A percentile compares a stretch with the other conserved stretches of the same genome.
phyloP scores from a whole-genome alignment of 208 protist genomes.

The Wallacemonas sp. region DNA sequence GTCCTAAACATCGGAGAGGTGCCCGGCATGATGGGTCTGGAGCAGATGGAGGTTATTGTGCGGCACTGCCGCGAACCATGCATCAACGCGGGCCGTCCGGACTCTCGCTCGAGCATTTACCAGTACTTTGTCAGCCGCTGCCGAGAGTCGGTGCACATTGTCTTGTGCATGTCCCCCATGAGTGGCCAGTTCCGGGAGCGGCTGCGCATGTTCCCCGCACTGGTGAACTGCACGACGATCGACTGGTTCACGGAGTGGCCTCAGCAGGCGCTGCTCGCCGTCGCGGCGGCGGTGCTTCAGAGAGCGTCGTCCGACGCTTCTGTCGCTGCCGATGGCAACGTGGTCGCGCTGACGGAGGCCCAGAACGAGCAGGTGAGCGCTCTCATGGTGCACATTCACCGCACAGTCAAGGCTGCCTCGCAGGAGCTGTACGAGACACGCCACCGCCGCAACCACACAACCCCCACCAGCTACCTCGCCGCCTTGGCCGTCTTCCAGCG shows the following conservation, averaged over 20 bases:
- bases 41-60: conserved; percentile 94
- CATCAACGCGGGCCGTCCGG: conserved; percentile 74
- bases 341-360: conserved; percentile 13
- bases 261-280: conserved; percentile 86
- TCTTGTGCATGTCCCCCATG: conserved; percentile 95
- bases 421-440: conserved; percentile 85
- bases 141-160: conserved; percentile 93
- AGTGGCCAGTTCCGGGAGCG: conserved; percentile 92
- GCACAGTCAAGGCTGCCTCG: conserved; percentile 73
- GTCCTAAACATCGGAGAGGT: conserved; percentile 97
- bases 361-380: conserved; percentile 49
- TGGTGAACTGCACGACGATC: conserved; percentile 97
- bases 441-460: conserved; percentile 93
- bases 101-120: conserved; percentile 90
- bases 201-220: conserved; percentile 95
- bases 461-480: conserved; percentile 95
- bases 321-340: not conserved
- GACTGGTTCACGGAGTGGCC: conserved; percentile 98
- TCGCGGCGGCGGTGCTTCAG: conserved; percentile 60
- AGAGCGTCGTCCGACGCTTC: not conserved
- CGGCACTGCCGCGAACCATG: conserved; percentile 66
- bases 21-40: conserved; percentile 93
- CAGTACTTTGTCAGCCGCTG: conserved; percentile 91
- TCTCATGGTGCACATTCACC: conserved; percentile 91
- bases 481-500: conserved; percentile 86